Base-by-base conservation (phyloP, 2,329 filamentous ascomycete species). In the Nemania abortiva region DNA sequence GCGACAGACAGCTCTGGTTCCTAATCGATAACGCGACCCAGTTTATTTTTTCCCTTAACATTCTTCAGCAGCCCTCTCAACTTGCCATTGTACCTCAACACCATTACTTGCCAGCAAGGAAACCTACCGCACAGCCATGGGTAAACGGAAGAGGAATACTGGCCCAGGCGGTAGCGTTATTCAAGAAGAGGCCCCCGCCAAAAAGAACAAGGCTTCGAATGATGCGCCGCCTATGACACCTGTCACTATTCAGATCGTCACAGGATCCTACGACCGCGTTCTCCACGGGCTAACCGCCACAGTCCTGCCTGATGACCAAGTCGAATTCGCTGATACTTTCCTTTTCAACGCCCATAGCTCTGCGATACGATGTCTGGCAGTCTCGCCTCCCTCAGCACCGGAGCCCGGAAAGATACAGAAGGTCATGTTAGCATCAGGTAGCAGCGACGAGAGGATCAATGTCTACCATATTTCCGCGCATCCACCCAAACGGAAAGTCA, bases 331-430 rank as follows among this genome's bases (percentile, higher is more conserved):
- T 73, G 95, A 98, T 81, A 95, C 93, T 0, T 99, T 99, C 81
- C 88, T 99, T 66, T 98, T 99, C 87, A 93, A 95, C 78, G 95
- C 96, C 15, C 96, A 99, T 82, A 87, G 90, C 65, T 97, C 95
- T 13, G 91, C 96, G 4, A 93, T 99, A 79, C 92, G 94, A 75
- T 97, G 93, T 78, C 86, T 99, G 39, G 94, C 95, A 27, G 82
- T 98, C 70, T 98, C 95, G 9, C 91, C 92, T 2, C 85, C 92
- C 0, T 92, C 93, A 13, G 87, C 86, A 20, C 84, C 86, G 1
- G 78, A 84, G 65, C 85, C 84, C 13, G 88, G 85, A 72, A 90
- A 91, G 80, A 82, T 84, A n/a, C 91, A 93, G 78, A 97, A 96
- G 79, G 88, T 97, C 58, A 91, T 96, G 74, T 89, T 99, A 57